A percentile compares a stretch with the other conserved stretches of the same genome.
Conservation (phyloP, 2,329 filamentous ascomycete species). For the Fusarium sp. region DNA sequence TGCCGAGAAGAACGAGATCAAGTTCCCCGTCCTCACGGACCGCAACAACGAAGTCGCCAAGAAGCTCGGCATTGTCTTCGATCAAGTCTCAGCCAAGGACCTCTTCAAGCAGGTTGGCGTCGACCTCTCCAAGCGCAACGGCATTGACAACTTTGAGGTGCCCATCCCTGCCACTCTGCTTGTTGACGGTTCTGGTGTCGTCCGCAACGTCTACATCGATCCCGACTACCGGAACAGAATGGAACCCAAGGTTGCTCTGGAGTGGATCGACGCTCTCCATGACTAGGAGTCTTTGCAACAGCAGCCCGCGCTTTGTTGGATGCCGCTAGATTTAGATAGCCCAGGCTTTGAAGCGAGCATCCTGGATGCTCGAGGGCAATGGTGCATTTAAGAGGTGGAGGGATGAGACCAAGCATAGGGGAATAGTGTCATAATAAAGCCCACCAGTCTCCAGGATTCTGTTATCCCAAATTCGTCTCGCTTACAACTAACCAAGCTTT, state of each 20-base stretch:
- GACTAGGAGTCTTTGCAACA: neutral
- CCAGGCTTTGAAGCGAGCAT: neutral
- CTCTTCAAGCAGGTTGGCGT: slow-evolving; percentile 45
- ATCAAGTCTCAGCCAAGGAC: slow-evolving; percentile 46
- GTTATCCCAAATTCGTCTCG: neutral
- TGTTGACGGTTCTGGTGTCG: slow-evolving; percentile 51
- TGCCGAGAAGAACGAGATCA: slow-evolving; percentile 55
- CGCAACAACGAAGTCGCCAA: slow-evolving; percentile 51
- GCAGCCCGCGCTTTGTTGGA: neutral
- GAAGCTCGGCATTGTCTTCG: slow-evolving; percentile 53
- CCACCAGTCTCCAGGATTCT: neutral
- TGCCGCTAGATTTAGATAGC: neutral
- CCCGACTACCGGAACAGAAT: slow-evolving; percentile 53
- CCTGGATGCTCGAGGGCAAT: neutral
- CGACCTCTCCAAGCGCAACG: slow-evolving; percentile 50
- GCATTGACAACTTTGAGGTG: slow-evolving; percentile 53
- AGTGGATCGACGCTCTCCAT: slow-evolving; percentile 48
- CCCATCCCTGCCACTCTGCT: slow-evolving; percentile 55
- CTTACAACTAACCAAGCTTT: neutral
- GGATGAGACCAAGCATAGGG: neutral
- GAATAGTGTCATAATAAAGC: neutral
- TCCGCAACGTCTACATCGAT: slow-evolving; percentile 53
- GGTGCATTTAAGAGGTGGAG: neutral
- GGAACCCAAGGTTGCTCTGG: slow-evolving; percentile 50
- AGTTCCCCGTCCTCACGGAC: slow-evolving; percentile 57